Evolutionary conservation across 2,329 filamentous ascomycete species (phyloP), one percentile per base, ranked within the genome.

Genomic region (Trichophyton simii): DNA sequence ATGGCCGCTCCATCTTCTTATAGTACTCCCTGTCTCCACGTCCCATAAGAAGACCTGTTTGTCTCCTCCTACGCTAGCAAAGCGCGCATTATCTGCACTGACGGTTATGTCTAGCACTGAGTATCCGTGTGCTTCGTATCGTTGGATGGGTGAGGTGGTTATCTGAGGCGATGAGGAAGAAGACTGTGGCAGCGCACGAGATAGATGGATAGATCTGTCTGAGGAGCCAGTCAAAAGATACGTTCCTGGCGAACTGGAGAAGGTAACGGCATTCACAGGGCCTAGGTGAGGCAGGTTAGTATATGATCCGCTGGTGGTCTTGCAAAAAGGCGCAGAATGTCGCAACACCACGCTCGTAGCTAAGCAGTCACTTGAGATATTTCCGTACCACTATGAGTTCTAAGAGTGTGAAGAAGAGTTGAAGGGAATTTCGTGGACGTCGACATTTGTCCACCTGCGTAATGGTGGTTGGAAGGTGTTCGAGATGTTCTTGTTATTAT

Each of bases 21-120:
- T 77, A 3, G 92, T 96, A 67, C 83, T 80, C 18, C 88, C 90
- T 2, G 86, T 87, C 55, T 87, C 80, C 0, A 97, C 94, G 74
- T 99, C 94, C 94, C 94, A 97, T 3, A 96, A 80, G 71, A 96
- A 96, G 0, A 96, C 90, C 64, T 83, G 81, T 67, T 92, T 88
- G 77, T 99, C 94, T 63, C 94, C 94, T 66, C 94, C 94, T 0
- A 84, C 83, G n/a, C 87, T 91, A 8, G 86, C 87, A 73, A 99
- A 96, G 50, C 84, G 84, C 66, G 89, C 83, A 74, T 99, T 99
- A 76, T 90, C 87, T 25, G 78, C 70, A 18, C 78, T 73, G 58
- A 96, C 87, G 59, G 83, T 80, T 44, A 99, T 80, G 66, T 89
- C 88, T 63, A 96, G 85, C 6, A 99, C 87, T 67, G 91, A 88